Percentiles rank a stretch among this genome's conserved stretches.
Evolutionary conservation across 441 rosid species (phyloP).

Genomic region (Flueggea neowawraea): DNA sequence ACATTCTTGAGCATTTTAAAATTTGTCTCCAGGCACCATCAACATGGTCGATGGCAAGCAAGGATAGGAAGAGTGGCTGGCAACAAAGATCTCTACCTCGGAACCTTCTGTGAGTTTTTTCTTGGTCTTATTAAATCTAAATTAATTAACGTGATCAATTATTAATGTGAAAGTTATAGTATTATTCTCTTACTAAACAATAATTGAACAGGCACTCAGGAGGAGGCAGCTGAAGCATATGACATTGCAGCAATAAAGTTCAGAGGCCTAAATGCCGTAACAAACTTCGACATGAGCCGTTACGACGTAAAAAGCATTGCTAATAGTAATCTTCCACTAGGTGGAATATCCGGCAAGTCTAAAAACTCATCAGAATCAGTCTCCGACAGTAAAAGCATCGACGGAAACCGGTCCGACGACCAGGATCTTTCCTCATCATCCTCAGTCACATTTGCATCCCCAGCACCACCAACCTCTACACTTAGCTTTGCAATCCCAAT

Average conservation of each 20-base stretch:
- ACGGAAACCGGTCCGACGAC: slow-evolving; percentile 33
- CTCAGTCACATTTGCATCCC: slow-evolving; percentile 40
- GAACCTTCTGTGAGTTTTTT: slow-evolving; percentile 83
- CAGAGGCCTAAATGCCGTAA: slow-evolving; percentile 81
- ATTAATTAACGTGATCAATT: too few relatives aligned
- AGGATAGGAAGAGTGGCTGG: slow-evolving; percentile 98
- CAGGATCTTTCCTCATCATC: slow-evolving; percentile 52
- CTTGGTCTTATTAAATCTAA: too few relatives aligned
- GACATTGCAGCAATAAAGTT: slow-evolving; percentile 96
- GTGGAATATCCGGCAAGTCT: slow-evolving; percentile 50
- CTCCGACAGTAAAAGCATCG: slow-evolving; percentile 40
- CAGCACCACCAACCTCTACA: slow-evolving; percentile 28
- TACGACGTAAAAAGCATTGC: slow-evolving; percentile 85
- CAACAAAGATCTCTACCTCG: slow-evolving; percentile 97
- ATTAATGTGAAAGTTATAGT: too few relatives aligned
- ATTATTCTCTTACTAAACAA: too few relatives aligned
- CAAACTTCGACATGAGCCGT: slow-evolving; percentile 90
- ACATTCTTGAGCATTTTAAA: too few relatives aligned
- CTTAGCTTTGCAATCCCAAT: slow-evolving; percentile 54
- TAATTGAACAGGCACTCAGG: slow-evolving; percentile 66
- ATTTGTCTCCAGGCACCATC: slow-evolving; percentile 67
- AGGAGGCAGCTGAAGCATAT: slow-evolving; percentile 96
- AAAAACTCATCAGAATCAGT: slow-evolving; percentile 35
- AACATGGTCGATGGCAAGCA: slow-evolving; percentile 99
- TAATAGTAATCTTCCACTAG: slow-evolving; percentile 72